Conservation (phyloP, 768 basidiomycete species). For the Rhizopogon vesiculosus region DNA sequence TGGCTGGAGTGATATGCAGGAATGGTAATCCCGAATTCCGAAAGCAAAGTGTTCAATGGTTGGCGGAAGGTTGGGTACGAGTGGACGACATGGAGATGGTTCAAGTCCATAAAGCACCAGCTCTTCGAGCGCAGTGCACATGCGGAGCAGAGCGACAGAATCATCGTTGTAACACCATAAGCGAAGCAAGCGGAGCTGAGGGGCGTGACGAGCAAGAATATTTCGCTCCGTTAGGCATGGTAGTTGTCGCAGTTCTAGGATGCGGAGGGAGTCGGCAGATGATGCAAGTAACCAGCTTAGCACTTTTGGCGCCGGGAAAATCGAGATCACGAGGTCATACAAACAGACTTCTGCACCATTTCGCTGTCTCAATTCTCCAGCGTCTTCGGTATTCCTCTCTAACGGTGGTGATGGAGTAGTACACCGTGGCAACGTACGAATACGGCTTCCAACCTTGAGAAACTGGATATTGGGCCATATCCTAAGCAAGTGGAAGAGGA, state of each 20-base stretch:
- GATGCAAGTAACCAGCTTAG: slow-evolving; percentile 35
- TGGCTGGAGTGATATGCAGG: slow-evolving; percentile 18
- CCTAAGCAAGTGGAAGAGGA: slow-evolving; percentile 37
- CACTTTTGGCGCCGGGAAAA: slow-evolving; percentile 25
- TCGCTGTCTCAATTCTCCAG: background rate
- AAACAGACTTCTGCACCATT: slow-evolving; percentile 18
- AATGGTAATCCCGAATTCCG: slow-evolving; percentile 22
- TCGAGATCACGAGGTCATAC: slow-evolving; percentile 37
- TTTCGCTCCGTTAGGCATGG: slow-evolving; percentile 16
- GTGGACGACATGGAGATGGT: slow-evolving; percentile 27
- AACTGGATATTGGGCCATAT: slow-evolving; percentile 34
- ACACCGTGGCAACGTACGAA: slow-evolving; percentile 30
- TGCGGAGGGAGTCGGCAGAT: slow-evolving; percentile 29
- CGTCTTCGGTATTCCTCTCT: background rate
- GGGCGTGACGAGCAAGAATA: slow-evolving; percentile 25
- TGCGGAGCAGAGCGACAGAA: slow-evolving; percentile 28
- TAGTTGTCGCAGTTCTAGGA: slow-evolving; percentile 36
- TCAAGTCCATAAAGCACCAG: slow-evolving; percentile 28
- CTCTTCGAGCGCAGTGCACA: slow-evolving; percentile 36
- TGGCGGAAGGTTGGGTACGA: slow-evolving; percentile 28
- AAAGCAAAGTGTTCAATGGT: slow-evolving; percentile 38
- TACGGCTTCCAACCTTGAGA: slow-evolving; percentile 34
- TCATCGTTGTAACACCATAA: slow-evolving; percentile 30
- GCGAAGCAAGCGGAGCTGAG: slow-evolving; percentile 38
- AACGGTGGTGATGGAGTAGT: slow-evolving; percentile 10